Percentiles rank a stretch among this genome's conserved stretches.
Evolutionary conservation across 306 rosid species (phyloP).

Genomic region (Ammopiptanthus mongolicus): DNA sequence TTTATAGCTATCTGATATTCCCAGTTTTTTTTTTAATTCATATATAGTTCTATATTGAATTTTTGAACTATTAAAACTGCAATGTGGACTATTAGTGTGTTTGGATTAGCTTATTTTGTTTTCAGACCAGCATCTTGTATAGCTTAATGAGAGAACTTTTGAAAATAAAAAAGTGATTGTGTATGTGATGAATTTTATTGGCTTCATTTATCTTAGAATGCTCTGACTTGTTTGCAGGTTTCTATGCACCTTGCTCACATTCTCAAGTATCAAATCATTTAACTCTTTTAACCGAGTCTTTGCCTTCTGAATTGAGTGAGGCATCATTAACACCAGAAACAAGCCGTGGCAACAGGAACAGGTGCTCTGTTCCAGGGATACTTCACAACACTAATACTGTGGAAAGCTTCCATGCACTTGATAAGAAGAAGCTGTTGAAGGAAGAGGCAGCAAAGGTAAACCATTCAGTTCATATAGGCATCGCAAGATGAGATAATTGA

Average conservation of each 20-base stretch:
- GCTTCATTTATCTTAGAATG: conserved; percentile 12
- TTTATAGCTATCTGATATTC: background rate
- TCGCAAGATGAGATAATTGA: background rate
- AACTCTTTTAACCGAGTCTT: conserved; percentile 71
- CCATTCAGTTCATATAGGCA: background rate
- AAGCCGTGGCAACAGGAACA: conserved; percentile 69
- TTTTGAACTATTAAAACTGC: background rate
- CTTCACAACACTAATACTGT: conserved; percentile 82
- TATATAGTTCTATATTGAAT: background rate
- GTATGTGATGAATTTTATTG: background rate
- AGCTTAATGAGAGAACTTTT: too few species aligned
- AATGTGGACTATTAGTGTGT: background rate
- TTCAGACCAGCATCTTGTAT: too few species aligned
- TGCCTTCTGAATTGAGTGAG: conserved; percentile 61
- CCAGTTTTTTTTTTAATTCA: background rate
- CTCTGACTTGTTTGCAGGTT: conserved; percentile 47
- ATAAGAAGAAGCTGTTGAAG: conserved; percentile 53
- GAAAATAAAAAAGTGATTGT: too few species aligned
- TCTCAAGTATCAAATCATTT: conserved; percentile 77
- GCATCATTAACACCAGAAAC: conserved; percentile 31
- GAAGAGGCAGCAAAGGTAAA: conserved; percentile 79
- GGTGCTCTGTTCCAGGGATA: conserved; percentile 69
- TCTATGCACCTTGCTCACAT: conserved; percentile 90
- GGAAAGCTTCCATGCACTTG: conserved; percentile 73
- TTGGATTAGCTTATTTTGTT: too few species aligned